These are phyloP conservation scores for Talaromyces thailandensis DNA, from an alignment of 495 filamentous ascomycete species.

Conservation along the genomic window DNA sequence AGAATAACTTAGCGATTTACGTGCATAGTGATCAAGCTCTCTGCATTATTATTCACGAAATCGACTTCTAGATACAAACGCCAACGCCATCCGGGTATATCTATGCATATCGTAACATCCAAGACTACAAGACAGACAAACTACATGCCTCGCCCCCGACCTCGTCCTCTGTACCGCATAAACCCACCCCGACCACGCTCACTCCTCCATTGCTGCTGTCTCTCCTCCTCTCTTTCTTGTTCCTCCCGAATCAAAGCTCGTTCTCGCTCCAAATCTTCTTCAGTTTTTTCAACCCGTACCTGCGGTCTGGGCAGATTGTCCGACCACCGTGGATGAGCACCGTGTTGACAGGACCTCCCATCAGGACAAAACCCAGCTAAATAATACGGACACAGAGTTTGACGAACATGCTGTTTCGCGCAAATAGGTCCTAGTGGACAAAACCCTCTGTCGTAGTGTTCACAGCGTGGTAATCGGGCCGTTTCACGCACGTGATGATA, in stretches of 20 bases:
- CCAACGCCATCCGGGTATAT: background rate
- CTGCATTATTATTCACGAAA: background rate
- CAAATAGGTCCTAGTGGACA: constrained; percentile 83
- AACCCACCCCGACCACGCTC: constrained; percentile 38
- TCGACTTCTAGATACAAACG: background rate
- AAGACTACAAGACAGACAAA: background rate
- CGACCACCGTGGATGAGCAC: constrained; percentile 74
- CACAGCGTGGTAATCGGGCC: constrained; percentile 71
- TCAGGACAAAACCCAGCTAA: constrained; percentile 92
- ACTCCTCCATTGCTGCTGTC: constrained; percentile 42
- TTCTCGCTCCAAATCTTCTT: constrained; percentile 51
- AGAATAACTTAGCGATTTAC: background rate
- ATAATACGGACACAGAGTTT: constrained; percentile 69
- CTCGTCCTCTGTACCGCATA: constrained; percentile 39
- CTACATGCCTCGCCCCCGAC: constrained; percentile 34
- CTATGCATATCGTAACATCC: background rate
- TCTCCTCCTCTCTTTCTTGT: constrained; percentile 41
- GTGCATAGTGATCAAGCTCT: background rate
- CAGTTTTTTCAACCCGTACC: constrained; percentile 50
- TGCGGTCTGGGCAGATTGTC: constrained; percentile 64
- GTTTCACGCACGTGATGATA: constrained; percentile 90
- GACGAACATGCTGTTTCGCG: constrained; percentile 76
- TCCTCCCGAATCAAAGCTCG: constrained; percentile 46
- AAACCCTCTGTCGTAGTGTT: constrained; percentile 93
- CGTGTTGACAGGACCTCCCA: constrained; percentile 62